A percentile compares a stretch with the other conserved stretches of the same genome.
phyloP scores from a whole-genome alignment of 2,329 filamentous ascomycete genomes.

The Fusarium clavum region DNA sequence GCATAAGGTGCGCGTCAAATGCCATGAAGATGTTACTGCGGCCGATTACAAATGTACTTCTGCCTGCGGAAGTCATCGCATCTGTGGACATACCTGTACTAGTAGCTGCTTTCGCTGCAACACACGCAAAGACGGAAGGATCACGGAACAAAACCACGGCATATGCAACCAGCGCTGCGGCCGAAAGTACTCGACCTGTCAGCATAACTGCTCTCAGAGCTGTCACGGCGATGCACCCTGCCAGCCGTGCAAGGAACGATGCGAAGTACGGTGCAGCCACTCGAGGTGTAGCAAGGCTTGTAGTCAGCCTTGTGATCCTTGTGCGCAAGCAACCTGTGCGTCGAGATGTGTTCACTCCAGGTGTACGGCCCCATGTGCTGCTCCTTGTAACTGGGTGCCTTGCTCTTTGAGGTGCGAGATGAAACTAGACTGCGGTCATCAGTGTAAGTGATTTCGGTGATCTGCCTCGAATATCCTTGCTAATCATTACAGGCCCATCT shows the following conservation, averaged over 20 bases:
- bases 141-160: not conserved
- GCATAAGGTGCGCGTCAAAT: not conserved
- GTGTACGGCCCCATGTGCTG: not conserved
- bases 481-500: not conserved
- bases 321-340: not conserved
- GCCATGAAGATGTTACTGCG: not conserved
- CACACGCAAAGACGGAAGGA: not conserved
- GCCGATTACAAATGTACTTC: not conserved
- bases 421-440: not conserved
- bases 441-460: not conserved
- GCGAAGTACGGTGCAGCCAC: conserved; percentile 1
- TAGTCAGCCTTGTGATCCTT: not conserved
- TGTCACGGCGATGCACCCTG: not conserved
- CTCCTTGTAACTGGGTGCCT: conserved; percentile 1
- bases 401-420: conserved; percentile 1
- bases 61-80: not conserved
- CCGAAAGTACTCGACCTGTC: not conserved
- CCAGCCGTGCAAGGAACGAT: not conserved
- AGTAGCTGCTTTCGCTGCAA: not conserved
- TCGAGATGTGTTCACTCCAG: not conserved
- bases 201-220: not conserved
- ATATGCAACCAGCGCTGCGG: conserved; percentile 3
- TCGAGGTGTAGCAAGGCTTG: conserved; percentile 1
- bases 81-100: not conserved
- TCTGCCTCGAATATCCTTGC: not conserved